A percentile compares a stretch with the other conserved stretches of the same genome.
phyloP scores from a whole-genome alignment of 495 filamentous ascomycete species.

The Beverwykella pulmonaria region DNA sequence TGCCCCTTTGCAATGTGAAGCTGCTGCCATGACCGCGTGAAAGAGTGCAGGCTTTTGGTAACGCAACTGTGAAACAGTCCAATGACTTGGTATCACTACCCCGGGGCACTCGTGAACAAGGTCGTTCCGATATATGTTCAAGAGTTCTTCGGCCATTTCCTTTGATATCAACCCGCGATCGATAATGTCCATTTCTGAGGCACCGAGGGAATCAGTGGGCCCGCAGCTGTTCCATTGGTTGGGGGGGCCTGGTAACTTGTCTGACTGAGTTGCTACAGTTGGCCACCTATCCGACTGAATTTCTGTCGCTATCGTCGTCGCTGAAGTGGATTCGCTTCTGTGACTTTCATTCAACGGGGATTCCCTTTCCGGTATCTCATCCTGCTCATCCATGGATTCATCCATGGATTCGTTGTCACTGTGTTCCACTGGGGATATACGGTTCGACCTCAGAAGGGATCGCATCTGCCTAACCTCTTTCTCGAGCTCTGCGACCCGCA shows the following conservation, averaged over 20 bases:
- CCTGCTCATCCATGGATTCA: conserved; percentile 9
- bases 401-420: conserved; percentile 24
- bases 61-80: conserved; percentile 51
- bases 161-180: conserved; percentile 55
- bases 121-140: conserved; percentile 52
- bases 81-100: conserved; percentile 48
- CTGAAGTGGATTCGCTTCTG: not conserved
- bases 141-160: conserved; percentile 51
- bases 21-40: conserved; percentile 55
- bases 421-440: conserved; percentile 11
- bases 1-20: conserved; percentile 50
- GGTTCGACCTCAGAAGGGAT: conserved; percentile 29
- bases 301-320: not conserved
- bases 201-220: conserved; percentile 1
- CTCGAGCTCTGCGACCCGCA: conserved; percentile 36
- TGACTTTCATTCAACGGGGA: conserved; percentile 10
- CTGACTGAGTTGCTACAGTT: not conserved
- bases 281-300: too few species aligned
- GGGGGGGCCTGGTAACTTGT: not conserved
- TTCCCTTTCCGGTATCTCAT: conserved; percentile 14
- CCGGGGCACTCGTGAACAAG: conserved; percentile 50
- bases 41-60: conserved; percentile 54
- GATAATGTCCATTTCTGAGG: conserved; percentile 47
- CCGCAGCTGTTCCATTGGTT: not conserved
- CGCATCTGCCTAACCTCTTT: conserved; percentile 35